These are phyloP conservation scores for Uromyces viciae-fabae DNA, from an alignment of 1,284 basidiomycete genomes.

Conservation along the genomic window DNA sequence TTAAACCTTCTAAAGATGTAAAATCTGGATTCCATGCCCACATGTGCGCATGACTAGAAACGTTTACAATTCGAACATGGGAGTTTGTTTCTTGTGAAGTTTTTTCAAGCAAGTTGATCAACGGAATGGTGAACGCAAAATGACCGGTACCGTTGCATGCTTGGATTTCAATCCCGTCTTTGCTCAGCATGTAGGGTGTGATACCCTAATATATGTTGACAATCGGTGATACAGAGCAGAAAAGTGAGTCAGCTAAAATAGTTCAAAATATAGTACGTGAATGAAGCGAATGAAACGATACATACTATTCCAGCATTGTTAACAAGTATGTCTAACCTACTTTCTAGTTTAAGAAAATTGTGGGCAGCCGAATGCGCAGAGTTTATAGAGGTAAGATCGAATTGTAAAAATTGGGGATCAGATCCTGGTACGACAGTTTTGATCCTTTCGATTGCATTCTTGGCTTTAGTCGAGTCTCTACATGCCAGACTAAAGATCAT, in stretches of 20 bases:
- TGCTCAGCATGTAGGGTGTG: constrained; percentile 20
- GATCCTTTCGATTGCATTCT: constrained; percentile 32
- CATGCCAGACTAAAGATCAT: constrained; percentile 34
- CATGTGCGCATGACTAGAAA: constrained; percentile 28
- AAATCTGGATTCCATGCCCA: constrained; percentile 22
- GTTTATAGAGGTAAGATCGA: constrained; percentile 54
- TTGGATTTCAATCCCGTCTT: constrained; percentile 41
- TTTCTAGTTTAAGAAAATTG: constrained; percentile 49
- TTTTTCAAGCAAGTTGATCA: constrained; percentile 18
- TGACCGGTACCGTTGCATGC: constrained; percentile 40
- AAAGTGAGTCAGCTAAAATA: background rate
- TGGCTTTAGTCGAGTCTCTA: background rate
- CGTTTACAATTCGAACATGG: constrained; percentile 25
- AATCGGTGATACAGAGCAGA: background rate
- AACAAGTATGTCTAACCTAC: constrained; percentile 53
- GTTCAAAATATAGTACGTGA: too few species aligned
- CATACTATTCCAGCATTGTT: constrained; percentile 51
- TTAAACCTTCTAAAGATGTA: constrained; percentile 20
- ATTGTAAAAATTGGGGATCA: constrained; percentile 51
- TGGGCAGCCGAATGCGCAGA: constrained; percentile 50
- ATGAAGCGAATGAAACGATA: background rate
- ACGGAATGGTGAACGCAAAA: constrained; percentile 30
- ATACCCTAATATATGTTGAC: constrained; percentile 5
- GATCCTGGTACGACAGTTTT: constrained; percentile 46
- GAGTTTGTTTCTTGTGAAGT: constrained; percentile 18